phyloP scores from a whole-genome alignment of 2,329 filamentous ascomycete species.

The Alternaria arborescens region DNA sequence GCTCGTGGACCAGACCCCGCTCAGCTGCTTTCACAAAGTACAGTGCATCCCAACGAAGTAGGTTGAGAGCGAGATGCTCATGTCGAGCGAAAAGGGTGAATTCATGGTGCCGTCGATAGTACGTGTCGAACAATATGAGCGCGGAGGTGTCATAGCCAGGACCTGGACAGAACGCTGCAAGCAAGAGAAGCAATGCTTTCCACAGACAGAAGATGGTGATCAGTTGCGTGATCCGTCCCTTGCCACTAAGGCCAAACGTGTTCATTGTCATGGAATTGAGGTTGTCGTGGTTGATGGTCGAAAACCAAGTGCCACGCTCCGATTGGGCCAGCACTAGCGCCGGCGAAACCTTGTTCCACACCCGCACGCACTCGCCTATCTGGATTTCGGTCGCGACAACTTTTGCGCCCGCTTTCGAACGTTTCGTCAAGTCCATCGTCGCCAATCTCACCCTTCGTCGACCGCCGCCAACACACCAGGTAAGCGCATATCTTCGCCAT shows the following conservation, averaged over 20 bases:
- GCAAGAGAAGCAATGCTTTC: conserved; percentile 72
- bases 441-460: conserved; percentile 45
- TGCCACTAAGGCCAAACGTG: background rate
- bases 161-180: conserved; percentile 67
- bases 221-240: conserved; percentile 15
- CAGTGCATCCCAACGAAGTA: conserved; percentile 83
- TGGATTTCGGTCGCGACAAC: conserved; percentile 28
- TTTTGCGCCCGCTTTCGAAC: conserved; percentile 24
- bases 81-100: conserved; percentile 24
- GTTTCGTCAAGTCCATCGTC: conserved; percentile 28
- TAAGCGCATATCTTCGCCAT: conserved; percentile 46
- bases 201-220: conserved; percentile 64
- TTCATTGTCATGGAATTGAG: conserved; percentile 4
- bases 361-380: conserved; percentile 28
- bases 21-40: conserved; percentile 73
- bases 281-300: conserved; percentile 4
- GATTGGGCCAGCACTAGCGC: conserved; percentile 28
- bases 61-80: conserved; percentile 59
- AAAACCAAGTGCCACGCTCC: conserved; percentile 10
- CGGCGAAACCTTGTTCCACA: conserved; percentile 20
- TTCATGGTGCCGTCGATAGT: conserved; percentile 26
- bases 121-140: conserved; percentile 57
- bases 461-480: conserved; percentile 48
- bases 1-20: conserved; percentile 75
- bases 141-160: conserved; percentile 82